phyloP scores from a whole-genome alignment of 2,329 filamentous ascomycete species.

The Parastagonospora avenae region DNA sequence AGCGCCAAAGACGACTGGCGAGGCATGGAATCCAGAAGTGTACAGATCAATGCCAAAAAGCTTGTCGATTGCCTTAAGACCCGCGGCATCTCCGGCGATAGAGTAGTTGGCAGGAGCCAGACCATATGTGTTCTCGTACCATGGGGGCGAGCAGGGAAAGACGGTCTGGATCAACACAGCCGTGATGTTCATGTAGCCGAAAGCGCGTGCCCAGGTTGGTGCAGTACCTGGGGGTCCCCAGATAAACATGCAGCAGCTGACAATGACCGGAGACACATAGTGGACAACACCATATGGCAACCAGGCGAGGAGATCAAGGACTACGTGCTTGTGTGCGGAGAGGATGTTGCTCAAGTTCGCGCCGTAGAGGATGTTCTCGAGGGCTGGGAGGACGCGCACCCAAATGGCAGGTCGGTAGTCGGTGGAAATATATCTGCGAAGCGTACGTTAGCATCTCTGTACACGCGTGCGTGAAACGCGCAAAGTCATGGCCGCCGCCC shows the following conservation, averaged over 20 bases:
- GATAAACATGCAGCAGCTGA: constrained; percentile 79
- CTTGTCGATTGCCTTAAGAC: constrained; percentile 84
- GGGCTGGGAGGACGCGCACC: constrained; percentile 90
- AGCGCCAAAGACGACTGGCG: constrained; percentile 90
- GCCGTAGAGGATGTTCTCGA: constrained; percentile 96
- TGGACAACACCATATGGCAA: constrained; percentile 90
- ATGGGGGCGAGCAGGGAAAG: constrained; percentile 93
- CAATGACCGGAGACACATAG: constrained; percentile 83
- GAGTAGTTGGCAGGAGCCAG: constrained; percentile 90
- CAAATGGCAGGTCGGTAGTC: constrained; percentile 92
- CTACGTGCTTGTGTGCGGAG: constrained; percentile 81
- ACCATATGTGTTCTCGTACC: constrained; percentile 95
- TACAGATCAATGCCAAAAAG: constrained; percentile 93
- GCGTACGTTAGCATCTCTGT: constrained; percentile 21
- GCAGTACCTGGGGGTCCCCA: constrained; percentile 86
- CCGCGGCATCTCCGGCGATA: constrained; percentile 87
- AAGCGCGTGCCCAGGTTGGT: constrained; percentile 82
- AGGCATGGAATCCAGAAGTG: constrained; percentile 88
- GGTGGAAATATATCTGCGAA: constrained; percentile 78
- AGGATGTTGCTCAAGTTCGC: constrained; percentile 96
- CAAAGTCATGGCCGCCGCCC: constrained; percentile 1
- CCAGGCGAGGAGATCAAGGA: constrained; percentile 89
- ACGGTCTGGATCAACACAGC: constrained; percentile 87
- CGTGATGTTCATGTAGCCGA: constrained; percentile 89
- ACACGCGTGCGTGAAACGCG: background rate